Percentiles rank a stretch among this genome's conserved stretches.
phyloP scores from a whole-genome alignment of 2,329 filamentous ascomycete species.

The Xylariaceae sp. region DNA sequence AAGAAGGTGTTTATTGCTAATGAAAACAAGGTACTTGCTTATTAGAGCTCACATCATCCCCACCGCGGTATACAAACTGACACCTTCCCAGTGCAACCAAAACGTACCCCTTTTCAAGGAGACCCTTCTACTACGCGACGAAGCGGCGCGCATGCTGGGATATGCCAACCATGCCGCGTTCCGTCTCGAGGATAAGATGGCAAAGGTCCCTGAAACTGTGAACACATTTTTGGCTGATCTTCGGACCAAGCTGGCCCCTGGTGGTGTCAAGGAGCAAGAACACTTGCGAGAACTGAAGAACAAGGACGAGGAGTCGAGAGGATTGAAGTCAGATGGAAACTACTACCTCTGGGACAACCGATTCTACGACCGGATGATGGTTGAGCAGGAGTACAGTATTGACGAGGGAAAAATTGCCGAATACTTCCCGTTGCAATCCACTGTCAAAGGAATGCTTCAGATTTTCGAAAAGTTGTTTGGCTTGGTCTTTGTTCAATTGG shows the following conservation, averaged over 20 bases:
- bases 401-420: constrained; percentile 76
- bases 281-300: constrained; percentile 72
- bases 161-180: constrained; percentile 74
- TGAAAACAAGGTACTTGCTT: constrained; percentile 62
- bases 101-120: constrained; percentile 72
- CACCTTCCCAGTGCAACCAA: constrained; percentile 49
- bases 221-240: constrained; percentile 68
- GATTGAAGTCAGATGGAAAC: constrained; percentile 56
- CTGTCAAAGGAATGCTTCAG: constrained; percentile 70
- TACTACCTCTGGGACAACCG: constrained; percentile 82
- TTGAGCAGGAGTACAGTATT: constrained; percentile 73
- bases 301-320: constrained; percentile 57
- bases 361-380: constrained; percentile 74
- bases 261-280: constrained; percentile 64
- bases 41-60: not conserved
- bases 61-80: not conserved
- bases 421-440: constrained; percentile 73
- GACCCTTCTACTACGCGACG: constrained; percentile 68
- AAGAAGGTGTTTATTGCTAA: constrained; percentile 66
- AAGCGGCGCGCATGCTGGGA: constrained; percentile 69
- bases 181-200: constrained; percentile 79
- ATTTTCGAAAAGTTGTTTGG: constrained; percentile 83
- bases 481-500: constrained; percentile 69
- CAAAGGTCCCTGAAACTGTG: constrained; percentile 67
- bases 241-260: constrained; percentile 59